phyloP scores from a whole-genome alignment of 1,284 basidiomycete genomes.

The Ustilago xerochloae region DNA sequence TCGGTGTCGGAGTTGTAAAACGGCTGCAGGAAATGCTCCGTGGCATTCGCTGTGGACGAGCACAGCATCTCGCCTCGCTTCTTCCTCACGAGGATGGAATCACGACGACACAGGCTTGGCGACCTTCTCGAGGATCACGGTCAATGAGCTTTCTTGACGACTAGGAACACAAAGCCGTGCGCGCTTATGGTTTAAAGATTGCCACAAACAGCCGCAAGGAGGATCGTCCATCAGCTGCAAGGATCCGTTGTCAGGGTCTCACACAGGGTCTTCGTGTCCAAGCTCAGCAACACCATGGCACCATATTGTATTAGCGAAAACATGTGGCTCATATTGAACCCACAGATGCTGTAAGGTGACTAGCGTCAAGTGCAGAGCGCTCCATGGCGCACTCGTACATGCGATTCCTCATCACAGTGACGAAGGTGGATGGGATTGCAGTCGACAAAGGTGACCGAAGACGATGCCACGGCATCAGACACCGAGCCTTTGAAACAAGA shows the following conservation, averaged over 20 bases:
- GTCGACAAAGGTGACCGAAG: no score
- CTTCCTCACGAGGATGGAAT: constrained; percentile 3
- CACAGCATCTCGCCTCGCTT: no score
- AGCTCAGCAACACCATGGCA: neutral
- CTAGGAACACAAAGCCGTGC: constrained; percentile 9
- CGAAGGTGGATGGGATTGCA: no score
- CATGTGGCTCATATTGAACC: no score
- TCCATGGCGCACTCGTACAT: no score
- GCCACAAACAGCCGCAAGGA: constrained; percentile 7
- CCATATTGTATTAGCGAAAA: no score
- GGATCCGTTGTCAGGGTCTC: neutral
- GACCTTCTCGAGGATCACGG: neutral
- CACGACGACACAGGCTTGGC: constrained; percentile 6
- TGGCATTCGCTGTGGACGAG: no score
- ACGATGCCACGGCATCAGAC: no score
- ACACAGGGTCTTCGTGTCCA: neutral
- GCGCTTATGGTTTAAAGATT: no score
- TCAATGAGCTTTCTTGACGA: neutral
- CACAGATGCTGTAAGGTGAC: no score
- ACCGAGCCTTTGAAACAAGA: no score
- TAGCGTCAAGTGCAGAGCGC: neutral
- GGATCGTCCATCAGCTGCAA: neutral
- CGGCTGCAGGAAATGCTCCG: neutral
- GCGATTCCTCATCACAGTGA: no score
- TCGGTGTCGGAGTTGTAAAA: constrained; percentile 30